These are phyloP conservation scores for Urostyla sp. DNA, from an alignment of 73 alveolate species.

Conservation along the genomic window DNA sequence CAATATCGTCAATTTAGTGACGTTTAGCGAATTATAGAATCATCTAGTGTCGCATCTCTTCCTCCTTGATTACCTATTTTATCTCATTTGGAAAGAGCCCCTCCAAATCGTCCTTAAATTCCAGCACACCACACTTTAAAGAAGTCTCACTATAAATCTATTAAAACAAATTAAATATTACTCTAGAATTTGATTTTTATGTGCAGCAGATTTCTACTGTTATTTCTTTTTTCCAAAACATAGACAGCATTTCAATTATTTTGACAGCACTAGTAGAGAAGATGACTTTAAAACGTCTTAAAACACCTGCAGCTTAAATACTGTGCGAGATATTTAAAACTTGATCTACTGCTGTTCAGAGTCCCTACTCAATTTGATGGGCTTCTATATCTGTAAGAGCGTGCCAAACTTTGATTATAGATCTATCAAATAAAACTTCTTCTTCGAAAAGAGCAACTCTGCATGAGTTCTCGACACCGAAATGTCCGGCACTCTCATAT, in stretches of 20 bases:
- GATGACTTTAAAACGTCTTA: neutral
- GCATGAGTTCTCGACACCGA: slow-evolving; percentile 89
- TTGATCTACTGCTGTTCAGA: neutral
- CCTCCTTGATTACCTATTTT: neutral
- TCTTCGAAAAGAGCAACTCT: slow-evolving; percentile 49
- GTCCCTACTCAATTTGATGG: neutral
- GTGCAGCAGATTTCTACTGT: neutral
- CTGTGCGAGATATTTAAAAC: slow-evolving; percentile 11
- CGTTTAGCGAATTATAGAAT: no score
- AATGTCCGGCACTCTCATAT: slow-evolving; percentile 81
- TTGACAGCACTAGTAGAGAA: neutral
- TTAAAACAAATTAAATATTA: neutral
- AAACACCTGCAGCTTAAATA: neutral
- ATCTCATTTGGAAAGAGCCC: slow-evolving; percentile 1
- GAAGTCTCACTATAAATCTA: neutral
- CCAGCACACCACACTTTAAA: neutral
- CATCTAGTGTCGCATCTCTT: no score
- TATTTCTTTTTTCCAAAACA: no score
- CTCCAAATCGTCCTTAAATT: neutral
- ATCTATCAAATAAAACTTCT: slow-evolving; percentile 74
- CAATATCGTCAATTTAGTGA: no score
- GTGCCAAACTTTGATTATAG: slow-evolving; percentile 83
- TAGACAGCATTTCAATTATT: no score
- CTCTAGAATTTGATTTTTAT: neutral
- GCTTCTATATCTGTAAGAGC: slow-evolving; percentile 30